These are phyloP conservation scores for Gonium pectorale DNA, from an alignment of 139 green algal species.

Conservation along the genomic window DNA sequence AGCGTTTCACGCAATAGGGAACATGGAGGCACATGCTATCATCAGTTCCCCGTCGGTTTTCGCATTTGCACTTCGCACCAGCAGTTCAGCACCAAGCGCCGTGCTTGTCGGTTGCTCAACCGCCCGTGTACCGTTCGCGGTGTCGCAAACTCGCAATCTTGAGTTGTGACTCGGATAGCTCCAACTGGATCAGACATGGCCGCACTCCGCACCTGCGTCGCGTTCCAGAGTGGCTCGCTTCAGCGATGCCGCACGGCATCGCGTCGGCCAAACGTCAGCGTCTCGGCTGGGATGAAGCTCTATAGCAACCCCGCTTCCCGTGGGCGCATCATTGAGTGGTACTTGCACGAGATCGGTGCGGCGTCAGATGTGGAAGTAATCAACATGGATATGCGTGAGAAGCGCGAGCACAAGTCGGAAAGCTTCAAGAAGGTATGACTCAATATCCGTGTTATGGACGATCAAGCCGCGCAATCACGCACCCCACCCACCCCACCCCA, in stretches of 20 bases:
- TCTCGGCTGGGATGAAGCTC: neutral
- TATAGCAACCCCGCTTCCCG: slow-evolving; percentile 30
- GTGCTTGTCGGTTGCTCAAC: too few relatives aligned
- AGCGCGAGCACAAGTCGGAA: slow-evolving; percentile 52
- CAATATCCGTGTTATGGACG: neutral
- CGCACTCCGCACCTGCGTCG: neutral
- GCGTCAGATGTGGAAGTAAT: slow-evolving; percentile 44
- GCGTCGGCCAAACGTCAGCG: neutral
- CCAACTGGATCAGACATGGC: too few relatives aligned
- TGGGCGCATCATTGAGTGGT: slow-evolving; percentile 42
- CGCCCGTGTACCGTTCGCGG: too few relatives aligned
- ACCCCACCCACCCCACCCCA: too few relatives aligned
- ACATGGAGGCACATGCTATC: too few relatives aligned
- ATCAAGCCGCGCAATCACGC: neutral
- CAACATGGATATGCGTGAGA: slow-evolving; percentile 57
- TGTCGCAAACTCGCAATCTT: too few relatives aligned
- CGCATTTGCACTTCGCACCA: too few relatives aligned
- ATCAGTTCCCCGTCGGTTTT: too few relatives aligned
- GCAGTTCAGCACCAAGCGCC: too few relatives aligned
- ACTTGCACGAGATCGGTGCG: slow-evolving; percentile 53
- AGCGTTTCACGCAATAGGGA: too few relatives aligned
- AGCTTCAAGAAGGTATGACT: slow-evolving; percentile 52
- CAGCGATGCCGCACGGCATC: neutral
- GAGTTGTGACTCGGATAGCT: too few relatives aligned
- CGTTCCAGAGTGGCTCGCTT: neutral